phyloP scores from a whole-genome alignment of 2,329 filamentous ascomycete genomes.

The Ophiostoma montium region DNA sequence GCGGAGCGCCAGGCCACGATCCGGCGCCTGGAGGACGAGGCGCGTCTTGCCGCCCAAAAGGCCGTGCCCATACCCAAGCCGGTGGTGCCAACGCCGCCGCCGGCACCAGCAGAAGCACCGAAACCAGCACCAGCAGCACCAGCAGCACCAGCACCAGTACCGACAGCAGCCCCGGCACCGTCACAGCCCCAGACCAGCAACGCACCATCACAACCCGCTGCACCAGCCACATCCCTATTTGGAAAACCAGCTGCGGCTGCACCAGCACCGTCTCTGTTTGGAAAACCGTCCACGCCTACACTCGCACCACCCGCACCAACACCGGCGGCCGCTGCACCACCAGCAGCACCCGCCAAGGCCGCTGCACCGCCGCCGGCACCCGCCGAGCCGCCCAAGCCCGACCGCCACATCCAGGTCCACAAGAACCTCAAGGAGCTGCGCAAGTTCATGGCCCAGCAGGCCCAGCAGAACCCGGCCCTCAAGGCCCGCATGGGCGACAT shows the following conservation, averaged over 20 bases:
- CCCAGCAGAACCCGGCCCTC: constrained; percentile 39
- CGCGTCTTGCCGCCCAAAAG: constrained; percentile 20
- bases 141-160: constrained; percentile 5
- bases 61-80: constrained; percentile 18
- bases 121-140: constrained; percentile 13
- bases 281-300: neutral
- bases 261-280: neutral
- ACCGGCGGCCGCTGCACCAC: neutral
- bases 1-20: constrained; percentile 14
- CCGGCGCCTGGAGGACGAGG: constrained; percentile 18
- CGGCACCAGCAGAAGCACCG: neutral
- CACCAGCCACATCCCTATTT: neutral
- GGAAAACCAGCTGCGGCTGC: neutral
- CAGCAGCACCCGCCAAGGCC: neutral
- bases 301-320: neutral
- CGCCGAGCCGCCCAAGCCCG: constrained; percentile 11
- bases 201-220: neutral
- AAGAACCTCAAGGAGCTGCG: constrained; percentile 48
- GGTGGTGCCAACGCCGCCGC: neutral
- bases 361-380: neutral
- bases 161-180: neutral
- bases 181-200: neutral
- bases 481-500: constrained; percentile 57
- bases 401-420: constrained; percentile 46
- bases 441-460: constrained; percentile 32